Base-by-base conservation (phyloP, 768 basidiomycete species). In the Podaxis mareebaensis region DNA sequence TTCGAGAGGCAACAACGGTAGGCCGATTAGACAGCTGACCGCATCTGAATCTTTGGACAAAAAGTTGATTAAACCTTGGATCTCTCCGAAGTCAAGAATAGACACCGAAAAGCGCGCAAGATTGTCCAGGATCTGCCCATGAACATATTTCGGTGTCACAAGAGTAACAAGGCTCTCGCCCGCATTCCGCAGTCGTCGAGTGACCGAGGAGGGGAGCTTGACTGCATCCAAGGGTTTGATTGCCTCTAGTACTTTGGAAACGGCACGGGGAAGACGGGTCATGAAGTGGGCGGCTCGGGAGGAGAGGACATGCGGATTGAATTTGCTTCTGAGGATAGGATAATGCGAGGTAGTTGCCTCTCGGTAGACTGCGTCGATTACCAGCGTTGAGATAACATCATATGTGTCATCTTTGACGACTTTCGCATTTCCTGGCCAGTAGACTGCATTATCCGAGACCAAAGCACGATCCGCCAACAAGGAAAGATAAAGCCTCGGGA, bases 401-500 rank as follows among this genome's bases (percentile, higher is more conserved):
- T 67, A 68, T 6, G 62, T 28, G 11, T 54, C 61, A 5, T 49
- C 36, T 11, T 11, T 10, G 3, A 17, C 46, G 39, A 48, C 17
- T 2, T 38, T 52, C 15, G 36, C 12, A 2, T 17, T 68, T 17
- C 70, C 71, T n/a, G 78, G 79, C 80, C 80, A 82, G 72, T 77
- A 79, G 8, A 61, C 61, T 30, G 56, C 59, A 63, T 78, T 65
- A 36, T 70, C 67, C 26, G 59, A 52, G 12, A 44, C 15, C 12
- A 53, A 48, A 7, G 70, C 61, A 54, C 71, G 62, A 15, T 66
- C 67, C 33, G 78, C 78, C 36, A 83, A 67, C 30, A 83, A 70
- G 20, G 67, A 76, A 12, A 79, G 59, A 60, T 82, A 83, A 1
- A 82, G 52, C 0, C 69, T 71, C 0, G 81, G 79, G 4, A 80